Conservation (phyloP, 2,329 filamentous ascomycete genomes). For the Penicillium sp. region DNA sequence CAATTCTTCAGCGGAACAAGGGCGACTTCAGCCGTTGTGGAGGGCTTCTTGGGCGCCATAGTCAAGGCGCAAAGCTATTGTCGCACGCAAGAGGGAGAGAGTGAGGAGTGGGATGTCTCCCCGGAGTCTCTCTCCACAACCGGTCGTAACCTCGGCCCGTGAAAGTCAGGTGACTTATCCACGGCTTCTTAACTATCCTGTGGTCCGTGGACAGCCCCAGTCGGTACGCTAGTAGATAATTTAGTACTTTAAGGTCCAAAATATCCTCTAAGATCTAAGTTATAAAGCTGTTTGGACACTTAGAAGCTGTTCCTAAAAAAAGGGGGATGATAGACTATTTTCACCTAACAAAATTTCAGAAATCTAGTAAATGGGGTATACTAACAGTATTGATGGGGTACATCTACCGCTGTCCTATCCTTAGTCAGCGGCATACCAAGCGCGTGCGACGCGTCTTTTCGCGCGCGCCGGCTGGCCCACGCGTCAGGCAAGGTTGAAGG, state of each 20-base stretch:
- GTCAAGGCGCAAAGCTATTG: slow-evolving; percentile 25
- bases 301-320: too few species aligned
- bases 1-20: slow-evolving; percentile 91
- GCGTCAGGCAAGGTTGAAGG: slow-evolving; percentile 11
- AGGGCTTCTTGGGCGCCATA: slow-evolving; percentile 54
- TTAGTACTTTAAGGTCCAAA: too few species aligned
- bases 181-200: too few species aligned
- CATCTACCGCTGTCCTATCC: too few species aligned
- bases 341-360: too few species aligned
- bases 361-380: too few species aligned
- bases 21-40: slow-evolving; percentile 79
- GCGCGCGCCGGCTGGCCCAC: slow-evolving; percentile 3
- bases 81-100: slow-evolving; percentile 14
- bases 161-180: slow-evolving; percentile 20
- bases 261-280: too few species aligned
- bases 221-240: too few species aligned
- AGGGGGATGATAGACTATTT: too few species aligned
- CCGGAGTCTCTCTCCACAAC: slow-evolving; percentile 25
- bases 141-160: slow-evolving; percentile 37
- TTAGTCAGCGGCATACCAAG: slow-evolving; percentile 12
- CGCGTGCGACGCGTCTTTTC: slow-evolving; percentile 22
- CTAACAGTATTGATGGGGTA: too few species aligned
- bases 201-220: too few species aligned
- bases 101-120: slow-evolving; percentile 19
- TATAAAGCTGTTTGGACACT: too few species aligned